phyloP scores from a whole-genome alignment of 2,329 filamentous ascomycete species.

The Aspergillus fischeri region DNA sequence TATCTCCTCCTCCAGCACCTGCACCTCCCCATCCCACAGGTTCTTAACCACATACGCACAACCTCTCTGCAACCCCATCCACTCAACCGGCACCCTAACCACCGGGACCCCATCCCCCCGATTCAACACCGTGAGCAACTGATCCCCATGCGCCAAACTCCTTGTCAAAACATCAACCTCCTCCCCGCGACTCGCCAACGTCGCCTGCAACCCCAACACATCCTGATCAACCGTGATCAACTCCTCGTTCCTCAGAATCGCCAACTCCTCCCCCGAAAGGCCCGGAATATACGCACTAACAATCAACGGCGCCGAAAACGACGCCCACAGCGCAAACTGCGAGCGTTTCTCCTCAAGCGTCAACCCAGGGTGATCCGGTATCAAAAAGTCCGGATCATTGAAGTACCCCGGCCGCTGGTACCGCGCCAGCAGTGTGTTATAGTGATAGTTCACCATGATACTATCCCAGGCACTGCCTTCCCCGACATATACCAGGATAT shows the following conservation, averaged over 20 bases:
- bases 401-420: constrained; percentile 44
- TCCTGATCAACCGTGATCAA: constrained; percentile 45
- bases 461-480: constrained; percentile 45
- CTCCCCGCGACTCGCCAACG: constrained; percentile 44
- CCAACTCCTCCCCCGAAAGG: constrained; percentile 31
- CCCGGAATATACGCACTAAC: constrained; percentile 45
- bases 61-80: constrained; percentile 33
- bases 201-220: constrained; percentile 42
- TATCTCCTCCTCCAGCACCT: constrained; percentile 20
- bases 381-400: constrained; percentile 49
- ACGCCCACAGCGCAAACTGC: constrained; percentile 52
- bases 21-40: constrained; percentile 40
- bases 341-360: constrained; percentile 42
- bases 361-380: constrained; percentile 47
- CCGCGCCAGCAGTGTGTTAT: constrained; percentile 40
- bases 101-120: constrained; percentile 29
- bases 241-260: constrained; percentile 39
- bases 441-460: constrained; percentile 47
- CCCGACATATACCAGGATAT: constrained; percentile 40
- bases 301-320: constrained; percentile 47
- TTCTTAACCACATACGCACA: constrained; percentile 36
- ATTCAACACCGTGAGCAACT: constrained; percentile 48
- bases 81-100: constrained; percentile 30
- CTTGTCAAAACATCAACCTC: constrained; percentile 46
- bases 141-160: constrained; percentile 45